A percentile compares a stretch with the other conserved stretches of the same genome.
Evolutionary conservation across 73 alveolate genomes (phyloP).

Genomic region (Tetrahymena malaccensis): DNA sequence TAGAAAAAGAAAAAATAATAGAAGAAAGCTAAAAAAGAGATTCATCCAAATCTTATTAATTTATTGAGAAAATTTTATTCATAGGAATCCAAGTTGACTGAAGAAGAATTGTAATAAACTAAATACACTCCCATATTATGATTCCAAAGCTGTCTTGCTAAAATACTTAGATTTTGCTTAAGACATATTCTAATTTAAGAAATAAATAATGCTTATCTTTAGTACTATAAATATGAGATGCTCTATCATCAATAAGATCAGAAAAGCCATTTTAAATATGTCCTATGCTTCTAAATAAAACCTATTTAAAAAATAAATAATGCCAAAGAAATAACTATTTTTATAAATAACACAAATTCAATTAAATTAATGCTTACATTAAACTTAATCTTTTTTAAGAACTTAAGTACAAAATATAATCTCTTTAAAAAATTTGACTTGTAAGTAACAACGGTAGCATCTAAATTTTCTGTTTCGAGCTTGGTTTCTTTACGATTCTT

Average conservation of each 20-base stretch:
- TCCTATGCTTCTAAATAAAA: background rate
- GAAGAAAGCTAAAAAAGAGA: background rate
- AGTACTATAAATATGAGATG: background rate
- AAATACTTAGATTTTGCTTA: background rate
- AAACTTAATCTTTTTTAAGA: background rate
- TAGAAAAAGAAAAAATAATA: background rate
- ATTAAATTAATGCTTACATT: background rate
- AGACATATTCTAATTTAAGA: background rate
- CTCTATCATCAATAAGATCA: background rate
- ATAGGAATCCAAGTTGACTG: background rate
- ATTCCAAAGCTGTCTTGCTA: background rate
- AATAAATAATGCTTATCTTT: background rate
- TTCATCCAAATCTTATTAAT: background rate
- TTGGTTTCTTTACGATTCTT: background rate
- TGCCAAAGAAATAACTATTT: too few species aligned
- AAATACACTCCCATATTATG: background rate
- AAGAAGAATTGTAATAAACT: background rate
- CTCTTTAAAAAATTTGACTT: background rate
- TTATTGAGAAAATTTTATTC: background rate
- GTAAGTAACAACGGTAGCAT: background rate
- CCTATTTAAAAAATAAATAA: background rate
- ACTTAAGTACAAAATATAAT: background rate
- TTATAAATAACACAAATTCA: background rate
- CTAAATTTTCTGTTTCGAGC: background rate
- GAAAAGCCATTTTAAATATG: background rate